A percentile compares a stretch with the other conserved stretches of the same genome.
These are phyloP conservation scores for Blepharisma japonicum DNA, from an alignment of 73 alveolate species.

Conservation along the genomic window DNA sequence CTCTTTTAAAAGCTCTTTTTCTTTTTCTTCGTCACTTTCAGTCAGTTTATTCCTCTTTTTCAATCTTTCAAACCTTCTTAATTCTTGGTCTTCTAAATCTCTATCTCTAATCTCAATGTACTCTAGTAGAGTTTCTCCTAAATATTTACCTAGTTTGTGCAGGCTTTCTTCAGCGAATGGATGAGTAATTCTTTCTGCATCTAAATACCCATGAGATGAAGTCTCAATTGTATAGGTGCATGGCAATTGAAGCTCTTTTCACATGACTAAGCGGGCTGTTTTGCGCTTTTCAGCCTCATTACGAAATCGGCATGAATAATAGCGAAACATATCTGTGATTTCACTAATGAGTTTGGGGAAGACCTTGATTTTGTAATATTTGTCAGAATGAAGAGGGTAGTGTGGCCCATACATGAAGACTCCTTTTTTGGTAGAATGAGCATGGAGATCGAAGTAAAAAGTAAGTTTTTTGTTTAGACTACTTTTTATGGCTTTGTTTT, in stretches of 20 bases:
- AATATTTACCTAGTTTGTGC: too few species aligned
- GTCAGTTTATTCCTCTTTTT: too few species aligned
- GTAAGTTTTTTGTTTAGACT: slow-evolving; percentile 77
- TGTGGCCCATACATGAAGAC: slow-evolving; percentile 49
- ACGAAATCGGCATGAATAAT: slow-evolving; percentile 57
- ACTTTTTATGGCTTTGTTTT: slow-evolving; percentile 76
- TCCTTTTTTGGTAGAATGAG: slow-evolving; percentile 62
- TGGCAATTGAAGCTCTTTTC: slow-evolving; percentile 57
- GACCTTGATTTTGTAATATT: slow-evolving; percentile 41
- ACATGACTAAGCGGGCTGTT: slow-evolving; percentile 62
- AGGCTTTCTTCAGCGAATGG: too few species aligned
- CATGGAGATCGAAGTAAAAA: slow-evolving; percentile 73
- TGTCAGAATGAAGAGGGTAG: slow-evolving; percentile 34
- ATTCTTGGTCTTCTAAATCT: too few species aligned
- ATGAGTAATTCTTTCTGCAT: slow-evolving; percentile 3
- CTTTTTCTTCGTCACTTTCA: too few species aligned
- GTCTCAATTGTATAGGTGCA: slow-evolving; percentile 56
- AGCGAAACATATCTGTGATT: slow-evolving; percentile 45
- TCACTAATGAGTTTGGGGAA: slow-evolving; percentile 61
- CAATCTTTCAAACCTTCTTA: too few species aligned
- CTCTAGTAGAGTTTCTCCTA: too few species aligned
- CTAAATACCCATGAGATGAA: slow-evolving; percentile 40
- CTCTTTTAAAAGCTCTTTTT: neutral
- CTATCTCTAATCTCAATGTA: neutral
- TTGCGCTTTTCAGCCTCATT: slow-evolving; percentile 58